Conservation (phyloP, 805 yeast genomes). For the Saturnispora sekii region DNA sequence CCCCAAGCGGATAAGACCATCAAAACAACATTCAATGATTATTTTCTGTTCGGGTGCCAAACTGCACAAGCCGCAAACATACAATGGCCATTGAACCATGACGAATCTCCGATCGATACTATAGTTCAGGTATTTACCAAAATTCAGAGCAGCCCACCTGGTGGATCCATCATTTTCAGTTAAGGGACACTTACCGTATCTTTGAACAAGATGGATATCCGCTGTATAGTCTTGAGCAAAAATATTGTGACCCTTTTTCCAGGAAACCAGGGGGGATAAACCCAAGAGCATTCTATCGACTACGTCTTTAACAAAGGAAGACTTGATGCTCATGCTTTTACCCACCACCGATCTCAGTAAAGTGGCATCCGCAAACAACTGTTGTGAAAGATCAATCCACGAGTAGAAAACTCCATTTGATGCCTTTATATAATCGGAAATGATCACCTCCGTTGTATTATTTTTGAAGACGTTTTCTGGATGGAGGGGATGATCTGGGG, state of each 20-base stretch:
- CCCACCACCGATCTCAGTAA: conserved; percentile 29
- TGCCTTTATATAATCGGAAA: not conserved
- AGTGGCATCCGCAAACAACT: conserved; percentile 30
- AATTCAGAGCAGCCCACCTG: conserved; percentile 14
- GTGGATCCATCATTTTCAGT: too few relatives aligned
- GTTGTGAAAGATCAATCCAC: conserved; percentile 30
- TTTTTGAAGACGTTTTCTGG: conserved; percentile 14
- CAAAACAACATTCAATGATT: conserved; percentile 28
- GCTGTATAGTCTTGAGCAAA: not conserved
- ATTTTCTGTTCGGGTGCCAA: conserved; percentile 23
- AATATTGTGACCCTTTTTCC: conserved; percentile 4
- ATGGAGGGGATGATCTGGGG: conserved; percentile 22
- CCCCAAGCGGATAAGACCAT: conserved; percentile 26
- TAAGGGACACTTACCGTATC: not conserved
- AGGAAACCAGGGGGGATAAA: conserved; percentile 18
- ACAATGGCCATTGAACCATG: conserved; percentile 31
- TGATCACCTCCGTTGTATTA: not conserved
- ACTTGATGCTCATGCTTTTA: conserved; percentile 16
- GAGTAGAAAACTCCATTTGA: conserved; percentile 24
- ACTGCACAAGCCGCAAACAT: conserved; percentile 28
- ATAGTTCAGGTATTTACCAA: conserved; percentile 23
- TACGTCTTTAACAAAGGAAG: conserved; percentile 23
- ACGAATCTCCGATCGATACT: conserved; percentile 28
- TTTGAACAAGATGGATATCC: not conserved
- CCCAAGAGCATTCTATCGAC: conserved; percentile 25